Base-by-base conservation (phyloP, 306 rosid genomes). In the Fragaria iinumae region DNA sequence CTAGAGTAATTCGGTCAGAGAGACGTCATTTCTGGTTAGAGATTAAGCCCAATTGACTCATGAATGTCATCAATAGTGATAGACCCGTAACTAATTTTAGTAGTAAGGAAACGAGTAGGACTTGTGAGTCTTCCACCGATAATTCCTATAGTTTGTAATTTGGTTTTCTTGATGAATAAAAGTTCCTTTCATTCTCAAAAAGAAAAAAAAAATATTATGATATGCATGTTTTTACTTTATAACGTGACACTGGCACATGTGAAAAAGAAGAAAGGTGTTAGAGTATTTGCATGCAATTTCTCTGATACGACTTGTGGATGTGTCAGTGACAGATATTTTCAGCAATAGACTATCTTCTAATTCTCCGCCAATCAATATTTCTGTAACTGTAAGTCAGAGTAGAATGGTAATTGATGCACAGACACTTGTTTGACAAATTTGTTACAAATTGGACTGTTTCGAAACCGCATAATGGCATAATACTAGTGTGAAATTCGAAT, bases 31-130 rank as follows among this genome's bases (percentile, higher is more conserved):
- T 32, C 0, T 32, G 0, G 4, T 32, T 32, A 32, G 36, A 32
- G 36, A 3, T 32, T 32, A 0, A 4, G 36, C 0, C 0, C 0
- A 3, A 3, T 32, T 32, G 4, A 0, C 0, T 32, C 4, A 32
- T 32, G 36, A 0, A 32, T 32, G 4, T 32, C 0, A 32, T 32
- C 0, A 32, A 32, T 32, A 32, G 4, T 32, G 4, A 32, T 32
- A 32, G 36, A 32, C 3, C 0, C 0, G 36, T 32, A 32, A 32
- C 36, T 32, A 32, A 3, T 32, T 32, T 32, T 32, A 32, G 4
- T 32, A 32, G 4, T 32, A 32, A 0, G 4, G 0, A 32, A 32
- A 32, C 34, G 1, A 32, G 34, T 32, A 3, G 4, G 4, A 32
- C 4, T 32, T 32, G 4, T 32, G 34, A 32, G 34, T 32, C 4